phyloP scores from a whole-genome alignment of 768 basidiomycete species.

The Boletus sp. region DNA sequence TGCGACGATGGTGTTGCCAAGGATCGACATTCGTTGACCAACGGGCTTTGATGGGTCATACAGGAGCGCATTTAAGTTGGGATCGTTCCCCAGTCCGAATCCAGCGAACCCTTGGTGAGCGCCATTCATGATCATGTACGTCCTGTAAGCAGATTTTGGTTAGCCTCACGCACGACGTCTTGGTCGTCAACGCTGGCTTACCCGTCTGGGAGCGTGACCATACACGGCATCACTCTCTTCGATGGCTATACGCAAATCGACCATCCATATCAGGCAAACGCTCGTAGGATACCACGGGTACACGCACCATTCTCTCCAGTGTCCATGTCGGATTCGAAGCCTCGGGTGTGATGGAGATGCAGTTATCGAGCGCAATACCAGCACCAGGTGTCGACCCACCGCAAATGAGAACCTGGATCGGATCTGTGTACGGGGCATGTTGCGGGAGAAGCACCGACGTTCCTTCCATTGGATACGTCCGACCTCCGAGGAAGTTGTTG shows the following conservation, averaged over 20 bases:
- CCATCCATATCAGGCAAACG: background rate
- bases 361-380: slow-evolving; percentile 59
- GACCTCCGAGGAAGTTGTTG: slow-evolving; percentile 65
- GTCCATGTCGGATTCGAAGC: slow-evolving; percentile 58
- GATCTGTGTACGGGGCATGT: slow-evolving; percentile 68
- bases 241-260: slow-evolving; percentile 57
- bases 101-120: slow-evolving; percentile 68
- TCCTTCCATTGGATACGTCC: slow-evolving; percentile 77
- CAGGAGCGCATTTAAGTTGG: slow-evolving; percentile 61
- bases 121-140: slow-evolving; percentile 73
- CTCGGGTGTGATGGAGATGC: slow-evolving; percentile 68
- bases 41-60: slow-evolving; percentile 65
- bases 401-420: slow-evolving; percentile 65
- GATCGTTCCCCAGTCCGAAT: slow-evolving; percentile 64
- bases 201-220: slow-evolving; percentile 57
- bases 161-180: background rate
- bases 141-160: slow-evolving; percentile 43
- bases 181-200: background rate
- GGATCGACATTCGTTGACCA: slow-evolving; percentile 61
- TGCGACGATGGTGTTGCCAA: slow-evolving; percentile 65
- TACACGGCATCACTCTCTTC: slow-evolving; percentile 75
- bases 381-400: slow-evolving; percentile 67
- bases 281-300: background rate
- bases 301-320: slow-evolving; percentile 73
- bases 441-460: slow-evolving; percentile 68